phyloP scores from a whole-genome alignment of 371 early-diverging fungal genomes.

The Haplosporangium sp. region DNA sequence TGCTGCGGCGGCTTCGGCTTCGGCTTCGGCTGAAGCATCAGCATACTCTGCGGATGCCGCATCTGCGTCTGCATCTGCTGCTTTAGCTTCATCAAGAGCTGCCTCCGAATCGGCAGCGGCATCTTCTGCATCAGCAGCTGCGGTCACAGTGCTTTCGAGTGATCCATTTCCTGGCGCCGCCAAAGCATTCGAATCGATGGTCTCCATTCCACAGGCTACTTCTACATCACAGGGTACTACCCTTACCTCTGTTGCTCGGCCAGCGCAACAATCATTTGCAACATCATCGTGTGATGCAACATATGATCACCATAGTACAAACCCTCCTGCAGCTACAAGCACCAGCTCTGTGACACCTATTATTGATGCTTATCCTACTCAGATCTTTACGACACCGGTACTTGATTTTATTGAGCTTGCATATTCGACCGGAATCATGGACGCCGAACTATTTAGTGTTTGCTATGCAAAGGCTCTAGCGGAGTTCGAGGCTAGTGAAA shows the following conservation, averaged over 20 bases:
- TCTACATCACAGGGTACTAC: not conserved
- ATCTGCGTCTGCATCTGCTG: not conserved
- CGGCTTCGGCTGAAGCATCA: not conserved
- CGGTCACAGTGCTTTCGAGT: not conserved
- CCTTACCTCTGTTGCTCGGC: not conserved
- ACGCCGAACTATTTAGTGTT: not conserved
- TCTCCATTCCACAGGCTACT: not conserved
- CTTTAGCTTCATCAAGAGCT: not conserved
- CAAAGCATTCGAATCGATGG: not conserved
- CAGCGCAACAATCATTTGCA: not conserved
- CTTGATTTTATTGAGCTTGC: not conserved
- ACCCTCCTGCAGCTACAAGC: not conserved
- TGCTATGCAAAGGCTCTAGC: not conserved
- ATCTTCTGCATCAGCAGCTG: not conserved
- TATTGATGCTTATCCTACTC: too few species aligned
- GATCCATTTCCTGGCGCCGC: not conserved
- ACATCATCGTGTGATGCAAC: too few species aligned
- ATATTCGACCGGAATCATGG: not conserved
- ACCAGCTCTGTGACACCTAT: not conserved
- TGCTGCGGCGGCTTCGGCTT: not conserved
- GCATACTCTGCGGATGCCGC: not conserved
- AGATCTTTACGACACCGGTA: not conserved
- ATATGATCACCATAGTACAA: not conserved
- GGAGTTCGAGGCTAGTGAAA: not conserved
- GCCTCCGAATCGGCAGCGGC: not conserved